Percentiles rank a stretch among this genome's conserved stretches.
Conservation (phyloP, 192 early-diverging fungal species). For the Coemansia sp. region DNA sequence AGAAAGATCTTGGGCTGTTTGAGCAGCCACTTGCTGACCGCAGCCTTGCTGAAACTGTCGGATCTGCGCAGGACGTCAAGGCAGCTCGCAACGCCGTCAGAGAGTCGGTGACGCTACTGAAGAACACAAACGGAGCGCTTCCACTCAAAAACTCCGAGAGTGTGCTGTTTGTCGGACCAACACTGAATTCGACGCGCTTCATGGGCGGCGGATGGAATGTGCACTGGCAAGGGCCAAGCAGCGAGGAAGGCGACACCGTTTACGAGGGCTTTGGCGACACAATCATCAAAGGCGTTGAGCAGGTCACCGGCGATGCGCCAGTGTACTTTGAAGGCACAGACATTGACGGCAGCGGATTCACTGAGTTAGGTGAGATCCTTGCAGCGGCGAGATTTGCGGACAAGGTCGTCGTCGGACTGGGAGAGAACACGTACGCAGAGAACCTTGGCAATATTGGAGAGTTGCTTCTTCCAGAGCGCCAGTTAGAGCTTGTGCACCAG, state of each 20-base stretch:
- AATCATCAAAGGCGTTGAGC: constrained; percentile 28
- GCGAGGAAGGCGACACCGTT: constrained; percentile 45
- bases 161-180: constrained; percentile 60
- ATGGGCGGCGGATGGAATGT: constrained; percentile 65
- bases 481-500: constrained; percentile 45
- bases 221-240: constrained; percentile 59
- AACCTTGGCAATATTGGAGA: constrained; percentile 58
- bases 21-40: constrained; percentile 45
- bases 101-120: constrained; percentile 61
- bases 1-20: constrained; percentile 67
- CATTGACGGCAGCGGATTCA: constrained; percentile 49
- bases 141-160: constrained; percentile 50
- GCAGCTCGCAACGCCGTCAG: constrained; percentile 55
- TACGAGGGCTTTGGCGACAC: constrained; percentile 48
- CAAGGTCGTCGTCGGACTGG: constrained; percentile 57
- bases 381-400: constrained; percentile 47
- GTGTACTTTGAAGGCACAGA: constrained; percentile 47
- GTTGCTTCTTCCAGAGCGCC: constrained; percentile 49
- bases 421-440: constrained; percentile 63
- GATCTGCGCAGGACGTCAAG: constrained; percentile 53
- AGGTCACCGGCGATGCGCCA: constrained; percentile 24
- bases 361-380: constrained; percentile 47
- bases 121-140: constrained; percentile 54
- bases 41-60: constrained; percentile 43
- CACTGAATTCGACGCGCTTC: constrained; percentile 57